Percentiles rank a stretch among this genome's conserved stretches.
phyloP scores from a whole-genome alignment of 2,329 filamentous ascomycete species.

The Cytospora mali region DNA sequence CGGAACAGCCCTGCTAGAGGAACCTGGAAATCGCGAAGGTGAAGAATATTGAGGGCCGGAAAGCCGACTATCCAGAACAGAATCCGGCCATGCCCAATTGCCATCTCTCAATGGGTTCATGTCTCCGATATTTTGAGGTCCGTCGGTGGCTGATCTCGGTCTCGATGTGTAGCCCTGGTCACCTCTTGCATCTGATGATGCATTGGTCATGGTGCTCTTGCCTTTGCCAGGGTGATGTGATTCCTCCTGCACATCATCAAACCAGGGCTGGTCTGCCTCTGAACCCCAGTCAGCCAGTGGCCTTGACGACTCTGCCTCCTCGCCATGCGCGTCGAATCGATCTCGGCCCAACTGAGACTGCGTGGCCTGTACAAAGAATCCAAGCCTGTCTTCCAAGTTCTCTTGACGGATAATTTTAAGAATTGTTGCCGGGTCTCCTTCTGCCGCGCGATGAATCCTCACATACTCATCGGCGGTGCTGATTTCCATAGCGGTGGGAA shows the following conservation, averaged over 20 bases:
- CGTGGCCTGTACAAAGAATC: conserved; percentile 61
- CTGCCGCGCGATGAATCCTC: conserved; percentile 61
- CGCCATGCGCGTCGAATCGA: conserved; percentile 4
- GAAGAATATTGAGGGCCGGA: conserved; percentile 9
- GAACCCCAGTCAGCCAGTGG: conserved; percentile 7
- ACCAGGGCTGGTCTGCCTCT: conserved; percentile 28
- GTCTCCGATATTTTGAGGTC: conserved; percentile 47
- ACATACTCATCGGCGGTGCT: conserved; percentile 49
- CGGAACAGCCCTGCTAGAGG: background rate
- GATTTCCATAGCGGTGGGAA: conserved; percentile 19
- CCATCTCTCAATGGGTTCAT: conserved; percentile 61
- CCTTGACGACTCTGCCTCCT: conserved; percentile 21
- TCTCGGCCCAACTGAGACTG: conserved; percentile 37
- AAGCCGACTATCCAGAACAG: conserved; percentile 1
- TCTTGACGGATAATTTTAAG: conserved; percentile 64
- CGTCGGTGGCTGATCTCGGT: conserved; percentile 60
- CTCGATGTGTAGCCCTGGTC: conserved; percentile 36
- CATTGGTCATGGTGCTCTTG: conserved; percentile 11
- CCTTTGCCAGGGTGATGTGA: conserved; percentile 15
- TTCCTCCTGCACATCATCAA: conserved; percentile 22
- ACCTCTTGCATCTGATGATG: conserved; percentile 8
- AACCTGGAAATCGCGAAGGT: background rate
- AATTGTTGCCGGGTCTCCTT: conserved; percentile 61
- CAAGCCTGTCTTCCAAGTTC: conserved; percentile 58
- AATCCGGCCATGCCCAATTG: conserved; percentile 59